These are phyloP conservation scores for Tilletia indica DNA, from an alignment of 1,284 basidiomycete genomes.

Conservation along the genomic window DNA sequence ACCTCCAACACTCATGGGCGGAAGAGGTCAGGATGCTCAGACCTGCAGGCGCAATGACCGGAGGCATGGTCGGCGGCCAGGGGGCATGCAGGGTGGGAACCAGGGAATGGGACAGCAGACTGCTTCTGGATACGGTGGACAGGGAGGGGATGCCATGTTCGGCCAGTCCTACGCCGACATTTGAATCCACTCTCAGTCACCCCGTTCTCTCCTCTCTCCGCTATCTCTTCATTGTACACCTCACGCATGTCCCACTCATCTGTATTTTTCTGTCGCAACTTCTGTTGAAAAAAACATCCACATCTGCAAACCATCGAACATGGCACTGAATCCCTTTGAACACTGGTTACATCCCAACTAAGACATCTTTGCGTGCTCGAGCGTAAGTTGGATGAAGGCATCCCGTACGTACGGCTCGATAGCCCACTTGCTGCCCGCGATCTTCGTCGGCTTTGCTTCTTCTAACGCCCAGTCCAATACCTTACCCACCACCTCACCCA, in stretches of 20 bases:
- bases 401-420: constrained; percentile 7
- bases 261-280: background rate
- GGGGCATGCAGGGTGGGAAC: background rate
- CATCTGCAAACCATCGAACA: background rate
- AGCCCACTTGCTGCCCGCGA: background rate
- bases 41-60: background rate
- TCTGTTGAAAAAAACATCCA: background rate
- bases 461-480: background rate
- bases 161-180: constrained; percentile 10
- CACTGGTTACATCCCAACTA: too few relatives aligned
- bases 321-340: too few relatives aligned
- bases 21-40: constrained; percentile 58
- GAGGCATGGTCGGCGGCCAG: background rate
- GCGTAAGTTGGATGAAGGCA: background rate
- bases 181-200: background rate
- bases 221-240: constrained; percentile 4
- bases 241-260: background rate
- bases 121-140: background rate
- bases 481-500: background rate
- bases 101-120: background rate
- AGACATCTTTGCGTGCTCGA: background rate
- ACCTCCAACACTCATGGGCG: constrained; percentile 59
- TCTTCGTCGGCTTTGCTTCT: background rate
- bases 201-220: background rate
- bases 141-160: background rate